Evolutionary conservation across 768 basidiomycete genomes (phyloP).

Genomic region (Suillus placidus): DNA sequence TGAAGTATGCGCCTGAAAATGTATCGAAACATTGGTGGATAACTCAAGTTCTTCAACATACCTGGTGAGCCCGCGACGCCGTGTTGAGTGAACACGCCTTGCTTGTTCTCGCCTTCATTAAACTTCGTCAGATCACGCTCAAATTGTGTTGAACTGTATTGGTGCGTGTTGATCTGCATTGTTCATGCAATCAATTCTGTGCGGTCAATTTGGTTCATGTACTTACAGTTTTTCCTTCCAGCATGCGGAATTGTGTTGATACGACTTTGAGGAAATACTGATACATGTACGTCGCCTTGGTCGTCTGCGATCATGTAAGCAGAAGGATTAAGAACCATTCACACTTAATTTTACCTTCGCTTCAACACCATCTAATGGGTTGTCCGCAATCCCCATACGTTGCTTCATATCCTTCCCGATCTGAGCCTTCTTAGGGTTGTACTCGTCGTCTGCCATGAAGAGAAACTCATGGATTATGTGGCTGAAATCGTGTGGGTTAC

Average conservation of each 20-base stretch:
- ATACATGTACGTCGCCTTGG: constrained; percentile 89
- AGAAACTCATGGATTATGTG: constrained; percentile 81
- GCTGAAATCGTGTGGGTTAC: constrained; percentile 90
- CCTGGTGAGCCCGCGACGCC: constrained; percentile 75
- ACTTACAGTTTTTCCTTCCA: constrained; percentile 70
- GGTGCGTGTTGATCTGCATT: constrained; percentile 78
- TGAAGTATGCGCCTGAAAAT: constrained; percentile 75
- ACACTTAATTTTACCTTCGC: constrained; percentile 50
- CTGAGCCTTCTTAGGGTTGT: constrained; percentile 66
- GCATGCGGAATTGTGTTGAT: constrained; percentile 88
- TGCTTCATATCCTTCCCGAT: constrained; percentile 65
- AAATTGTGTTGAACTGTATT: constrained; percentile 95
- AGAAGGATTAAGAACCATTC: constrained; percentile 2
- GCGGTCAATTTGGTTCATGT: neutral
- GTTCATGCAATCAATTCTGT: neutral
- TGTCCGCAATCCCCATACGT: constrained; percentile 68
- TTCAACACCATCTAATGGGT: constrained; percentile 75
- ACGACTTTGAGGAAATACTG: constrained; percentile 99
- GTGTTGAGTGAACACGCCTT: constrained; percentile 75
- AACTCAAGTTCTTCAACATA: constrained; percentile 15
- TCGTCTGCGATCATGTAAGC: constrained; percentile 50
- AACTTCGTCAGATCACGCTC: constrained; percentile 86
- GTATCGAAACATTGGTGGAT: constrained; percentile 5
- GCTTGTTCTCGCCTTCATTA: constrained; percentile 53
- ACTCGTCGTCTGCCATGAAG: constrained; percentile 84